These are phyloP conservation scores for Lepiota venenata DNA, from an alignment of 768 basidiomycete species.

Conservation along the genomic window DNA sequence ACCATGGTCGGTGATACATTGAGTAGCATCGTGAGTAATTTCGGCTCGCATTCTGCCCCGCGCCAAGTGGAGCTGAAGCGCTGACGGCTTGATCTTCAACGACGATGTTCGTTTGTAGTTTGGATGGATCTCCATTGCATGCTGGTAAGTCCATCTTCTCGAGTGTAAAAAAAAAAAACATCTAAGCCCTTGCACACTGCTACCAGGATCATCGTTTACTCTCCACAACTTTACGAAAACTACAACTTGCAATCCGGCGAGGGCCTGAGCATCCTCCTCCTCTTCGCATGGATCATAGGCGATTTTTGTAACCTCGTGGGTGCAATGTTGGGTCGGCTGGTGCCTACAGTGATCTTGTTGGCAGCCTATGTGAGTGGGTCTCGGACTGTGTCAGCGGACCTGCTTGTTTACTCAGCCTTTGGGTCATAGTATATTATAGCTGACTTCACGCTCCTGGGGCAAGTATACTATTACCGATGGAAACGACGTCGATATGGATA, in stretches of 20 bases:
- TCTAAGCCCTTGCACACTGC: background rate
- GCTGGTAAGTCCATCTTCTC: constrained; percentile 49
- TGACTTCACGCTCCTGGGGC: constrained; percentile 73
- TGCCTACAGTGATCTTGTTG: constrained; percentile 88
- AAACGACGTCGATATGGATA: constrained; percentile 27
- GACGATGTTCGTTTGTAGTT: constrained; percentile 40
- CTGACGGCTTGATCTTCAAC: background rate
- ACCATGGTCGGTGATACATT: background rate
- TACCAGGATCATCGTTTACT: constrained; percentile 83
- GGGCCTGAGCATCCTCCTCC: constrained; percentile 79
- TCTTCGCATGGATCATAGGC: constrained; percentile 78
- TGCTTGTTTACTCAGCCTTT: background rate
- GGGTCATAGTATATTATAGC: constrained; percentile 73
- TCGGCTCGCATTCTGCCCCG: no score
- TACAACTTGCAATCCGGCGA: constrained; percentile 86
- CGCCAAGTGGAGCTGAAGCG: background rate
- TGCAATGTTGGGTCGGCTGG: constrained; percentile 64
- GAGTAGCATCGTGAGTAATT: constrained; percentile 6
- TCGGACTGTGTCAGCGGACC: background rate
- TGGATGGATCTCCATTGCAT: constrained; percentile 87
- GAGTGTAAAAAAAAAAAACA: background rate
- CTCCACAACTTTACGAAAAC: constrained; percentile 88
- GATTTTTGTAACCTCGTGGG: constrained; percentile 76
- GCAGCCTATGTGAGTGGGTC: constrained; percentile 71
- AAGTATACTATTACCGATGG: constrained; percentile 91